Evolutionary conservation across 352 stramenopile species (phyloP), one percentile per base, ranked within the genome.

Genomic region (Salisapilia sapeloensis): DNA sequence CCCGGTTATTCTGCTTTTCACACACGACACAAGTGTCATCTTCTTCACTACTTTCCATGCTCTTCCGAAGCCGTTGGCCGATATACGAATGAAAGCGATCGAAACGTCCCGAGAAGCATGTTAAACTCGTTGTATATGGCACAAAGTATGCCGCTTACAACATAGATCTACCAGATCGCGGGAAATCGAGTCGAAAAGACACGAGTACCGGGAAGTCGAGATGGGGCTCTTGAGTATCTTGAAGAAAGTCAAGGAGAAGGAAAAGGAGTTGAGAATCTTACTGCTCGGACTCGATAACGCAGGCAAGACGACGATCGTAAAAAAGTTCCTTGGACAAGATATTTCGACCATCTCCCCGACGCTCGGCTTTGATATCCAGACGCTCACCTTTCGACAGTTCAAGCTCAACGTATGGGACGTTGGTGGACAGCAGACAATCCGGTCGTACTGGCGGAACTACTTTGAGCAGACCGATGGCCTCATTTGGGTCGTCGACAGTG

Each of bases 231-330:
- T 96, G 29, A 93, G 76, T 48, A 94, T 95, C 54, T 63, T 96
- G 35, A 92, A 94, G 60, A 96, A 98, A 69, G 82, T 98, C 39
- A 99, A 99, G 67, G 80, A 97, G 56, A 98, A 99, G 57, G 95
- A 99, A 55, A 96, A 97, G 52, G 94, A 99, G 66, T 77, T 99
- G 42, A 79, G 95, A 23, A 72, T 99, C 15, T 67, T 99, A 14
- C 96, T 99, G 53, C 63, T 99, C 56, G 95, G 95, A 9, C 63
- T 99, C n/a, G 95, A 99, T 57, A 99, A 99, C 72, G 93, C 94
- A 13, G 95, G 95, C 24, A 99, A 99, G 66, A 99, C 94, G 14
- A 99, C 94, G 9, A 97, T 99, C 42, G 48, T 98, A 19, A 94
- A 93, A 40, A 94, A 96, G 53, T 97, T 99, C 38, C 97, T 96